These are phyloP conservation scores for Dendrothele bispora DNA, from an alignment of 768 basidiomycete genomes.

Conservation along the genomic window DNA sequence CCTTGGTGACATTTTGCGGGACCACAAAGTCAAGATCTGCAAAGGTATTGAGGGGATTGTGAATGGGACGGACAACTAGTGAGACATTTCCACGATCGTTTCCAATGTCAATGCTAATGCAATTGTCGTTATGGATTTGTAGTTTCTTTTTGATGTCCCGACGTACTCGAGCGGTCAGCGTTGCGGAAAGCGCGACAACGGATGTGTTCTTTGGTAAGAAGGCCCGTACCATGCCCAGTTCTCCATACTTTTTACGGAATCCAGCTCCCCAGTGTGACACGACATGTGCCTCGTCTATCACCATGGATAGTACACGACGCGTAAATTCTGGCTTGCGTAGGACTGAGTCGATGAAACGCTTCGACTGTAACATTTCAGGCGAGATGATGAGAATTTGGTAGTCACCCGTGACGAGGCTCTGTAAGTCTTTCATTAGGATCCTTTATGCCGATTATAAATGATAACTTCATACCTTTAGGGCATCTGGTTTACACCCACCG, in stretches of 20 bases:
- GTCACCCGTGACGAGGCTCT: constrained; percentile 4
- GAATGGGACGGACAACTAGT: constrained; percentile 15
- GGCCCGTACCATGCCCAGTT: constrained; percentile 10
- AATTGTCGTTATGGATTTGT: constrained; percentile 3
- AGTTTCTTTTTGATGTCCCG: constrained; percentile 10
- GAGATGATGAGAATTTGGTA: constrained; percentile 15
- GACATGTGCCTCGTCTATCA: constrained; percentile 22
- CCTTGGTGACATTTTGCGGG: neutral
- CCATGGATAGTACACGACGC: constrained; percentile 7
- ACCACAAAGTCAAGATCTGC: constrained; percentile 19
- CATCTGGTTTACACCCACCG: too few relatives aligned
- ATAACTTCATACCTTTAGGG: too few relatives aligned
- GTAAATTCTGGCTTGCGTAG: constrained; percentile 8
- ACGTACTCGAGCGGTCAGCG: constrained; percentile 12
- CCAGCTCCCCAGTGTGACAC: constrained; percentile 19
- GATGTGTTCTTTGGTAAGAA: constrained; percentile 11
- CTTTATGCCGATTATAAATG: too few relatives aligned
- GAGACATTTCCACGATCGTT: constrained; percentile 21
- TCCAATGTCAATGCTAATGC: constrained; percentile 3
- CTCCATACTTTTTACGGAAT: constrained; percentile 18
- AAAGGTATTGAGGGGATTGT: constrained; percentile 13
- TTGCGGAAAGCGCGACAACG: constrained; percentile 15
- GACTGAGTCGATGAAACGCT: constrained; percentile 9
- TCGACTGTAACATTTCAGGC: constrained; percentile 17
- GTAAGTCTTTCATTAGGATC: too few relatives aligned